A percentile compares a stretch with the other conserved stretches of the same genome.
Conservation (phyloP, 805 yeast species). For the Wickerhamiella hasegawae region DNA sequence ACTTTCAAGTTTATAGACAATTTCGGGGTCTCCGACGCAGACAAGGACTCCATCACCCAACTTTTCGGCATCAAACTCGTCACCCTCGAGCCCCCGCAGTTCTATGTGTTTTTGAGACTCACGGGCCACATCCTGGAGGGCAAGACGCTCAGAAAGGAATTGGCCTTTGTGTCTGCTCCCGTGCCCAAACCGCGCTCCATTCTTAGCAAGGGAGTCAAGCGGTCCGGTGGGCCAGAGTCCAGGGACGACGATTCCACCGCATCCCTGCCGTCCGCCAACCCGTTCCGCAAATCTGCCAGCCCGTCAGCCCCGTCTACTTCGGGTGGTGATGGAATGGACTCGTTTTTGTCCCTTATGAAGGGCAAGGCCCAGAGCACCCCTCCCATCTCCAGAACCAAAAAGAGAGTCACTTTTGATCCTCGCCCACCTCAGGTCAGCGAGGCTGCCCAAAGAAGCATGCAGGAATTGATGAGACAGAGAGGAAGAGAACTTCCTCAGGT, state of each 20-base stretch:
- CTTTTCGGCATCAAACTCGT: conserved; percentile 23
- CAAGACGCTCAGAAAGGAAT: conserved; percentile 30
- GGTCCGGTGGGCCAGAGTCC: neutral
- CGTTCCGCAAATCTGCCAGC: conserved; percentile 20
- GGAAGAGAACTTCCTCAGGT: conserved; percentile 5
- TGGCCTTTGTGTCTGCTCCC: conserved; percentile 33
- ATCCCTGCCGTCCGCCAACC: conserved; percentile 13
- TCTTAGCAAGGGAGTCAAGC: conserved; percentile 32
- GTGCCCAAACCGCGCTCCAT: conserved; percentile 74
- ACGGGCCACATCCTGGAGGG: conserved; percentile 50
- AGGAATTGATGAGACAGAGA: conserved; percentile 22
- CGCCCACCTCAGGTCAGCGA: conserved; percentile 26
- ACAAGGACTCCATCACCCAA: conserved; percentile 26
- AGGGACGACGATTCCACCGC: neutral
- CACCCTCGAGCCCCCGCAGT: conserved; percentile 72
- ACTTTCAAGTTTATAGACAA: conserved; percentile 65
- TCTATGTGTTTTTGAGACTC: conserved; percentile 72
- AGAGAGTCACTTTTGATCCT: conserved; percentile 23
- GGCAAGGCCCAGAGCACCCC: conserved; percentile 26
- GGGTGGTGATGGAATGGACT: too few species aligned
- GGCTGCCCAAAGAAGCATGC: conserved; percentile 25
- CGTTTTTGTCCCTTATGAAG: conserved; percentile 72
- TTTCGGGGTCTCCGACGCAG: conserved; percentile 42
- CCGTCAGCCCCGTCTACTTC: conserved; percentile 35
- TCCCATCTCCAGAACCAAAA: conserved; percentile 9